These are phyloP conservation scores for Mortierella hygrophila DNA, from an alignment of 192 early-diverging fungal genomes.

Conservation along the genomic window DNA sequence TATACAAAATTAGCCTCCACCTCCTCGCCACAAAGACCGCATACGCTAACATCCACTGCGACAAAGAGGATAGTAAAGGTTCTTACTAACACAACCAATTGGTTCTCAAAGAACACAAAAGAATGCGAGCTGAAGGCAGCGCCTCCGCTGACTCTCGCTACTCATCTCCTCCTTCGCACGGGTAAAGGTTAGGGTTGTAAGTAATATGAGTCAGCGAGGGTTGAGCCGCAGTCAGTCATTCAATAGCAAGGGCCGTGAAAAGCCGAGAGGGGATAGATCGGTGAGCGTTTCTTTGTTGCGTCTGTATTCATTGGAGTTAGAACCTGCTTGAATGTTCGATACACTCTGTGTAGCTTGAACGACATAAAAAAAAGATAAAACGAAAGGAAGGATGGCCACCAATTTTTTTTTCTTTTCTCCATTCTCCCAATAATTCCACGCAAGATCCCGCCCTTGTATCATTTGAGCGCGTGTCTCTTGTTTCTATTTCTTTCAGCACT, in stretches of 20 bases:
- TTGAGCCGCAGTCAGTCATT: not conserved
- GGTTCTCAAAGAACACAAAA: not conserved
- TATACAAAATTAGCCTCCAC: not conserved
- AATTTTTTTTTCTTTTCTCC: too few species aligned
- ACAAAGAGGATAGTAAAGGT: not conserved
- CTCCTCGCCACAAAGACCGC: not conserved
- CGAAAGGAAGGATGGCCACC: too few species aligned
- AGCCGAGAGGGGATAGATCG: not conserved
- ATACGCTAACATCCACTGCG: not conserved
- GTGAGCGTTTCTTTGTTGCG: not conserved
- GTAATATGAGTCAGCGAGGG: constrained; percentile 5
- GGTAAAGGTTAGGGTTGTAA: not conserved
- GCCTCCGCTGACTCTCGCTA: constrained; percentile 8
- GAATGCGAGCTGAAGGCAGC: not conserved
- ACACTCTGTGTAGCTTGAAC: too few species aligned
- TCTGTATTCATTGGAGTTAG: too few species aligned
- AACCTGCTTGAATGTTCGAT: too few species aligned
- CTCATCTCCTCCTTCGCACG: not conserved
- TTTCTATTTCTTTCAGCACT: not conserved
- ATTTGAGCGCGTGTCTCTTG: not conserved
- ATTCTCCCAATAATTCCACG: not conserved
- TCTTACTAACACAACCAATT: not conserved
- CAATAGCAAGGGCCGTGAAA: not conserved
- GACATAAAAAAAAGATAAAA: too few species aligned
- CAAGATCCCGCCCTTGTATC: not conserved